These are phyloP conservation scores for Debaryomyces subglobosus DNA, from an alignment of 1,139 yeast genomes.

Conservation along the genomic window DNA sequence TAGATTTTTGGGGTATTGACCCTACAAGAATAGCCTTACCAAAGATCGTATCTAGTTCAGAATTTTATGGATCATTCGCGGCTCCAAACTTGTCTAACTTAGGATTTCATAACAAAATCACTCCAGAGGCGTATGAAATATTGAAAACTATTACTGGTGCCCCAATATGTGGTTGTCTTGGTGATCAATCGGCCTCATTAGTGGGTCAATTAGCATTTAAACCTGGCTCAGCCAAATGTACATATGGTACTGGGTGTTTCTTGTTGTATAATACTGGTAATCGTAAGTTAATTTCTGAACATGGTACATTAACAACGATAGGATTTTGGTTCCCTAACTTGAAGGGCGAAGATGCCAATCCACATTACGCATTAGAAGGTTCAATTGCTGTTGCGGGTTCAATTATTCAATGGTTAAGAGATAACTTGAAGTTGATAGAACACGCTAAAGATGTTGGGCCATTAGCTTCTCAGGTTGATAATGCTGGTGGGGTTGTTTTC, in stretches of 20 bases:
- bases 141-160: conserved; percentile 53
- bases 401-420: conserved; percentile 92
- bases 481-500: conserved; percentile 90
- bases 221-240: conserved; percentile 88
- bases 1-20: conserved; percentile 81
- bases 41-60: conserved; percentile 78
- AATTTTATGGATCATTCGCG: conserved; percentile 71
- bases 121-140: conserved; percentile 55
- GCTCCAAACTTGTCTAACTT: conserved; percentile 58
- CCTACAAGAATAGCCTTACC: conserved; percentile 72
- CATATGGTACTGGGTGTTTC: conserved; percentile 98
- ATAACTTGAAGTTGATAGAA: conserved; percentile 80
- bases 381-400: conserved; percentile 97
- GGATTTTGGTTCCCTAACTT: conserved; percentile 86
- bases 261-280: conserved; percentile 85
- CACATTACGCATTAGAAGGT: conserved; percentile 92
- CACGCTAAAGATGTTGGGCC: conserved; percentile 90
- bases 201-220: conserved; percentile 90
- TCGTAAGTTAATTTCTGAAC: conserved; percentile 61
- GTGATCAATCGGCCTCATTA: conserved; percentile 92
- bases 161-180: conserved; percentile 88
- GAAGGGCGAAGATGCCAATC: conserved; percentile 53
- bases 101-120: conserved; percentile 55
- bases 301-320: conserved; percentile 87
- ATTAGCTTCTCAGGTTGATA: conserved; percentile 76